phyloP scores from a whole-genome alignment of 192 early-diverging fungal genomes.

The Physocladia obscura region DNA sequence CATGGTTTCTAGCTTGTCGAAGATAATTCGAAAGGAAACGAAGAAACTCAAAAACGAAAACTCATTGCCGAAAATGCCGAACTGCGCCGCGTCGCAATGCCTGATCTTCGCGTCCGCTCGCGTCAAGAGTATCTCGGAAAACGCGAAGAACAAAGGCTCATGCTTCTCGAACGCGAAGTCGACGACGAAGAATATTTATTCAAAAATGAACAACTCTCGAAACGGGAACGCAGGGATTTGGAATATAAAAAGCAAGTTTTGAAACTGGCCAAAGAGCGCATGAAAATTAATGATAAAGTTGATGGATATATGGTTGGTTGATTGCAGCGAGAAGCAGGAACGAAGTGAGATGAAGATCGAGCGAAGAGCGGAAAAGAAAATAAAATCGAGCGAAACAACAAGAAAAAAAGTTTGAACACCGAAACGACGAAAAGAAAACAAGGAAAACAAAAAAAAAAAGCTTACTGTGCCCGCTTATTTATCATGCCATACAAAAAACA shows the following conservation, averaged over 20 bases:
- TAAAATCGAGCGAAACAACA: too few relatives aligned
- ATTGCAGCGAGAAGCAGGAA: not conserved
- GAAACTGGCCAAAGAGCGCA: constrained; percentile 78
- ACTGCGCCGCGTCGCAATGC: constrained; percentile 66
- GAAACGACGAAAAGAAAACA: too few relatives aligned
- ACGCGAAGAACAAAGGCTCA: constrained; percentile 79
- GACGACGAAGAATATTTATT: constrained; percentile 88
- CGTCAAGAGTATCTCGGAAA: constrained; percentile 88
- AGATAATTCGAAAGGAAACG: constrained; percentile 64
- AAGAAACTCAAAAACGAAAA: constrained; percentile 66
- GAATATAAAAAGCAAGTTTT: constrained; percentile 86
- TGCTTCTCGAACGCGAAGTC: constrained; percentile 74
- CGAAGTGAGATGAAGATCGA: too few relatives aligned
- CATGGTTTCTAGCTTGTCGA: constrained; percentile 52
- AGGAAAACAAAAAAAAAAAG: too few relatives aligned
- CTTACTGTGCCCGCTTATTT: too few relatives aligned
- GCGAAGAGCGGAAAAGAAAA: too few relatives aligned
- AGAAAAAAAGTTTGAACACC: too few relatives aligned
- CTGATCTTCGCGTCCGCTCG: constrained; percentile 80
- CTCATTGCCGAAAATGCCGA: constrained; percentile 80
- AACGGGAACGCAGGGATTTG: constrained; percentile 71
- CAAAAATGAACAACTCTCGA: constrained; percentile 67
- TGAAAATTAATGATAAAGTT: constrained; percentile 71
- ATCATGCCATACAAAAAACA: too few relatives aligned
- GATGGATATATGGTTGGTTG: constrained; percentile 70